Base-by-base conservation (phyloP, 2,329 filamentous ascomycete genomes). In the Diaporthe batatas region DNA sequence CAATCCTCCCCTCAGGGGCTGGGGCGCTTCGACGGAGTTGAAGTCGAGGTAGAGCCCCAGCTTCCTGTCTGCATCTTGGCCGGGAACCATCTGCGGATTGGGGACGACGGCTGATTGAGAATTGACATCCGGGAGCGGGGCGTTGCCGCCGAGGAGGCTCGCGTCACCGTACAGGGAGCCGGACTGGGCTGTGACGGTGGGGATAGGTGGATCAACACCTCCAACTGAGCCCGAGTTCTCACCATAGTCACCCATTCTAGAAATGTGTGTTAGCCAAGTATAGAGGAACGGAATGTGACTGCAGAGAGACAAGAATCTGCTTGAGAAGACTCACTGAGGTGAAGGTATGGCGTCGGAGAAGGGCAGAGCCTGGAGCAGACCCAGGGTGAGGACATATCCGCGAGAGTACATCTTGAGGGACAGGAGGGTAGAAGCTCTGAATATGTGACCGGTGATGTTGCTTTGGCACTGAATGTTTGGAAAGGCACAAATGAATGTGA, bases 41-140 rank as follows among this genome's bases (percentile, higher is more conserved):
- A 91, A 89, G 78, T 91, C 84, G 0, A 91, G 83, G 71, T 85
- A 88, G 2, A 85, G 77, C 0, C 89, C 89, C 18, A 89, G 80
- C 12, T 86, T 80, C 0, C 83, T 81, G 62, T 87, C 83, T 0
- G 85, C 85, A 1, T 84, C 84, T 76, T 91, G 89, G 0, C 86
- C 88, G 0, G 82, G 79, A 12, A 87, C 86, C 12, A 86, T 82
- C 49, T 85, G 75, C 0, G 82, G 80, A 47, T 84, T 73, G 2
- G 77, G 55, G 0, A 86, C 83, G 0, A 81, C 74, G 39, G 85
- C 84, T 2, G 80, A 83, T 42, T 83, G 80, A 2, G 80, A 68
- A 0, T 34, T 6, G 16, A 57, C 80, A 47, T 83, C 77, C 7
- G 84, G 82, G 3, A 80, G 79, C 1, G 79, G 72, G 21, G 83